Conservation (phyloP, 1,284 basidiomycete genomes). For the Phlebopus sp. region DNA sequence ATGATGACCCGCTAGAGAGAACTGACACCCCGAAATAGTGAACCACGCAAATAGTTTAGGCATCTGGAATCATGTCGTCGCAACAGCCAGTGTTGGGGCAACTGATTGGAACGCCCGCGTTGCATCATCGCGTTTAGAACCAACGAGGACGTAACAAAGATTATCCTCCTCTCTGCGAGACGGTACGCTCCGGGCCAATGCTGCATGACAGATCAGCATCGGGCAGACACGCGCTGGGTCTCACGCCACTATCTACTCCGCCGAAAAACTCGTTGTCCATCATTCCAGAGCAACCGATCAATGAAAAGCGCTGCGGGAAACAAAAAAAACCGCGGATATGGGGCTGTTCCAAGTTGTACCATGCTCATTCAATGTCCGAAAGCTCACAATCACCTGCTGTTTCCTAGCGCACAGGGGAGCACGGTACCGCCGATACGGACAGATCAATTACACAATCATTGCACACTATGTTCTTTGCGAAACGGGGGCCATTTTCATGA, state of each 20-base stretch:
- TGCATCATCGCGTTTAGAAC: no score
- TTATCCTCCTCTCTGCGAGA: constrained; percentile 4
- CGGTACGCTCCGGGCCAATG: constrained; percentile 36
- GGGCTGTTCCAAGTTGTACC: neutral
- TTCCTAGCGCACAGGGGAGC: no score
- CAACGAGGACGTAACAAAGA: constrained; percentile 1
- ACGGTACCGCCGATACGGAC: no score
- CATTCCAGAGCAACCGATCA: constrained; percentile 48
- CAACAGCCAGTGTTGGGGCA: constrained; percentile 51
- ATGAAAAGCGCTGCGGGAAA: constrained; percentile 52
- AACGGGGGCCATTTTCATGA: no score
- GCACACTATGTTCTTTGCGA: no score
- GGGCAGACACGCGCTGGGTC: constrained; percentile 3
- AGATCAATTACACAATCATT: no score
- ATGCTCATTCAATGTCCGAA: neutral
- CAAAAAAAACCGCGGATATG: constrained; percentile 44
- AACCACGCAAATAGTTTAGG: constrained; percentile 39
- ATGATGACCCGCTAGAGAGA: no score
- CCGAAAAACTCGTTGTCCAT: constrained; percentile 19
- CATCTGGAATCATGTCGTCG: constrained; percentile 56
- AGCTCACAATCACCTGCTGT: no score
- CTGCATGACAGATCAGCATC: constrained; percentile 36
- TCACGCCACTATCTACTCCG: constrained; percentile 7
- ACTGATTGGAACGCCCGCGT: constrained; percentile 55
- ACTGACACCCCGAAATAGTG: neutral